Evolutionary conservation across 768 basidiomycete species (phyloP), one percentile per base, ranked within the genome.

Genomic region (Mycena amicta): DNA sequence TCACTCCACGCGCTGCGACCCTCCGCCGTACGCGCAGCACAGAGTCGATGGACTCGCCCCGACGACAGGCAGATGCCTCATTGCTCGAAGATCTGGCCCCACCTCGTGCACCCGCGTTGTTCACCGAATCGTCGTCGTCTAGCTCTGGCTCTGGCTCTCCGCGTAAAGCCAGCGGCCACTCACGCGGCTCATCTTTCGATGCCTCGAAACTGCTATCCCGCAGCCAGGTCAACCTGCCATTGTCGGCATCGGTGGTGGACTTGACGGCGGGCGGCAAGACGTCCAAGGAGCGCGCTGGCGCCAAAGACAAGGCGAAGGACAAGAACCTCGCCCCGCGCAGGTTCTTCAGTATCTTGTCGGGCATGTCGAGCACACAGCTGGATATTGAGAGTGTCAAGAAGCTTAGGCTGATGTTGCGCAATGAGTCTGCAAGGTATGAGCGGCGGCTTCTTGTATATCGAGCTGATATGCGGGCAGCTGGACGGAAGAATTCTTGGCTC

Each of bases 311-410:
- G 69, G 87, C 84, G 18, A 90, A 84, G 69, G 69, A 68, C 39
- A 88, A 83, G 71, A 83, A 80, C 46, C 74, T 85, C 23, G 81
- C 88, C 0, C 86, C 91, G 0, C 83, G 80, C 4, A 84, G 80
- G 63, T 85, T 90, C 67, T 87, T 86, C 65, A 85, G 81, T 57
- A 77, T 90, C 52, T 75, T 96, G 16, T 79, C 82, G 2, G 79
- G 83, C 2, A 83, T 85, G 26, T 90, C 87, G 13, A 92, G 87
- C 61, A 84, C 83, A 3, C 74, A 82, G n/a, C 78, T 98, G 39
- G 93, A 95, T n/a, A 76, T 96, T 0, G 93, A 91, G 61, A 79
- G 84, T 30, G 80, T 95, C 43, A 97, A 97, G 75, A 95, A 94
- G 72, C 71, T 99, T 56, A 77, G 94, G 57, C 75, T 98, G 59